These are phyloP conservation scores for Botryotinia convoluta DNA, from an alignment of 2,329 filamentous ascomycete species.

Conservation along the genomic window DNA sequence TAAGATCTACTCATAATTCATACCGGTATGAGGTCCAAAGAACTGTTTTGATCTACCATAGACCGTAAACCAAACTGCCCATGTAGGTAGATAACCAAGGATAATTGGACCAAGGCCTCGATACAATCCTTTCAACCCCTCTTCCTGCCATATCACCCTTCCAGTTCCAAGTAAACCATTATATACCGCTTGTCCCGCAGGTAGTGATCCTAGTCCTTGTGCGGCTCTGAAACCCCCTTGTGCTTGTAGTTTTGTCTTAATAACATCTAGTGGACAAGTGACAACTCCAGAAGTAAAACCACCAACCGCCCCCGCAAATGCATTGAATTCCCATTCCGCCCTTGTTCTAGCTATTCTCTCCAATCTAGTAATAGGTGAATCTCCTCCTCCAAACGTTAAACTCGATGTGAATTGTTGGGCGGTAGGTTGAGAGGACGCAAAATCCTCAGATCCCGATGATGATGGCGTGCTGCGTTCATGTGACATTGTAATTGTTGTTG, in stretches of 20 bases:
- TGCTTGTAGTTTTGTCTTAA: slow-evolving; percentile 96
- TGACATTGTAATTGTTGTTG: slow-evolving; percentile 43
- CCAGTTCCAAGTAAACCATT: slow-evolving; percentile 85
- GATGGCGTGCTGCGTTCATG: slow-evolving; percentile 44
- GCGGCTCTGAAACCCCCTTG: slow-evolving; percentile 74
- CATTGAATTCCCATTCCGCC: slow-evolving; percentile 69
- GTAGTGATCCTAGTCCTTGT: slow-evolving; percentile 19
- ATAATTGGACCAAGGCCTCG: slow-evolving; percentile 92
- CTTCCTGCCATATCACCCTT: slow-evolving; percentile 78
- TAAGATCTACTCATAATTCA: slow-evolving; percentile 26
- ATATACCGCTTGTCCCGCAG: slow-evolving; percentile 60
- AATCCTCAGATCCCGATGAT: slow-evolving; percentile 34
- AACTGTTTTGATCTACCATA: slow-evolving; percentile 86
- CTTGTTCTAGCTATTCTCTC: slow-evolving; percentile 56
- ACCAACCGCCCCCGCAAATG: slow-evolving; percentile 80
- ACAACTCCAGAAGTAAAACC: slow-evolving; percentile 92
- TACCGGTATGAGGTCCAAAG: slow-evolving; percentile 66
- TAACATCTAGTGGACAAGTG: slow-evolving; percentile 96
- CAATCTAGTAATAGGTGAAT: slow-evolving; percentile 43
- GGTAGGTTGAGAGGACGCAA: slow-evolving; percentile 27
- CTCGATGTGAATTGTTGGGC: slow-evolving; percentile 28
- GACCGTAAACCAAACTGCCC: slow-evolving; percentile 96
- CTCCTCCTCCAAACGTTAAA: slow-evolving; percentile 23
- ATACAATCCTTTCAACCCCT: slow-evolving; percentile 88
- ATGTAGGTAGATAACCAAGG: slow-evolving; percentile 92